Conservation (phyloP, 2,329 filamentous ascomycete species). For the Xylaria arbuscula region DNA sequence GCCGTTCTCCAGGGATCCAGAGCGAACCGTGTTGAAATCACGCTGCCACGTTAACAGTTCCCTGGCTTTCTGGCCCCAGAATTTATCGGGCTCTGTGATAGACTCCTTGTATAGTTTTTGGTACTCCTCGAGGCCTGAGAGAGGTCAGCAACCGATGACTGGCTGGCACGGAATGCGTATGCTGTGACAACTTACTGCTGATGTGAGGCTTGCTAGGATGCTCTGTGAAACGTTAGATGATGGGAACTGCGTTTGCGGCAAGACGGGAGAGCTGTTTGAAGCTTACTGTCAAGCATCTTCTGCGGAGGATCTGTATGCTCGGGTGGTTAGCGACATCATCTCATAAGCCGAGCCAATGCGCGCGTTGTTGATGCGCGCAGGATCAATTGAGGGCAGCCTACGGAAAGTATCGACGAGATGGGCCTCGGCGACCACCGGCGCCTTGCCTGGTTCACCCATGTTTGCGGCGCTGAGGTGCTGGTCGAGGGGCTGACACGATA, state of each 20-base stretch:
- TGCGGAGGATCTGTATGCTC: constrained; percentile 66
- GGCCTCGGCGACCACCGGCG: constrained; percentile 76
- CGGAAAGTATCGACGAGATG: constrained; percentile 80
- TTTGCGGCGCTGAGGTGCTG: constrained; percentile 35
- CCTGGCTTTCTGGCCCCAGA: constrained; percentile 88
- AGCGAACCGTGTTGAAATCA: constrained; percentile 90
- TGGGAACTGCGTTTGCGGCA: constrained; percentile 3
- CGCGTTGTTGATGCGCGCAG: not conserved
- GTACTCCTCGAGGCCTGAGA: constrained; percentile 72
- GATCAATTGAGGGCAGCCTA: constrained; percentile 54
- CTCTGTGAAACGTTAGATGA: constrained; percentile 59
- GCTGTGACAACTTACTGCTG: constrained; percentile 62
- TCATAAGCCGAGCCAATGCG: not conserved
- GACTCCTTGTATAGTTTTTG: constrained; percentile 81
- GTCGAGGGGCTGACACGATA: constrained; percentile 24
- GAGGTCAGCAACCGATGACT: constrained; percentile 42
- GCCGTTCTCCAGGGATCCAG: constrained; percentile 79
- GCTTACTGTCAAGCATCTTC: constrained; percentile 75
- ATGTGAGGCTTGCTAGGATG: constrained; percentile 77
- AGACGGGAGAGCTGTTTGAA: constrained; percentile 11
- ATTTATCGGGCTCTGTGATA: constrained; percentile 86
- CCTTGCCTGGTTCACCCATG: constrained; percentile 63
- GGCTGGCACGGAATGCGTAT: not conserved
- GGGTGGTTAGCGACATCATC: constrained; percentile 43
- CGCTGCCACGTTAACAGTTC: constrained; percentile 90